A percentile compares a stretch with the other conserved stretches of the same genome.
phyloP scores from a whole-genome alignment of 164 flowering plant genomes.

The Protea cynaroides region DNA sequence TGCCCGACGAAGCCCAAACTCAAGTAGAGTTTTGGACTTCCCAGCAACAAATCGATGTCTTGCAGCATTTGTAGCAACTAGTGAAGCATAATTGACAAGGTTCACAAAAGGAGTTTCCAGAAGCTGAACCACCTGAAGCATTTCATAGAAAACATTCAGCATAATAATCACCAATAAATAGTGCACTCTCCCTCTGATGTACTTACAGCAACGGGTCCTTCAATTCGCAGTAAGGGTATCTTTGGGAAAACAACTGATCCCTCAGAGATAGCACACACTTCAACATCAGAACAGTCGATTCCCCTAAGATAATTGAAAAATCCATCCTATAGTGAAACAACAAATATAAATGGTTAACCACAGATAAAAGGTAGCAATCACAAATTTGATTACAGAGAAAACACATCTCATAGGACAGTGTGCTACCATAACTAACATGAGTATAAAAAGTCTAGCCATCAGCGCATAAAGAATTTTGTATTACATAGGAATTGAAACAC shows the following conservation, averaged over 20 bases:
- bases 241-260: conserved; percentile 95
- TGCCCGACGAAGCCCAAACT: conserved; percentile 96
- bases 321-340: conserved; percentile 47
- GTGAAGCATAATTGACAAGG: conserved; percentile 86
- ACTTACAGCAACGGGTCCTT: conserved; percentile 95
- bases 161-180: background rate
- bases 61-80: conserved; percentile 97
- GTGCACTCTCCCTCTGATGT: background rate
- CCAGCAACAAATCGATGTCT: conserved; percentile 98
- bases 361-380: background rate
- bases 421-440: background rate
- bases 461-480: background rate
- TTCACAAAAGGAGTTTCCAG: conserved; percentile 91
- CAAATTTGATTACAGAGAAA: conserved; percentile 3
- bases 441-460: background rate
- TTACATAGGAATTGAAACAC: background rate
- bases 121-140: conserved; percentile 72
- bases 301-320: conserved; percentile 83
- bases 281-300: conserved; percentile 85
- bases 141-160: conserved; percentile 5
- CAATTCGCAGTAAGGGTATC: conserved; percentile 85
- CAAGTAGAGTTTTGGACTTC: conserved; percentile 74
- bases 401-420: background rate
- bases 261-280: conserved; percentile 81
- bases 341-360: conserved; percentile 8